Conservation (phyloP, 2,329 filamentous ascomycete species). For the Cryphonectria carpinicola region DNA sequence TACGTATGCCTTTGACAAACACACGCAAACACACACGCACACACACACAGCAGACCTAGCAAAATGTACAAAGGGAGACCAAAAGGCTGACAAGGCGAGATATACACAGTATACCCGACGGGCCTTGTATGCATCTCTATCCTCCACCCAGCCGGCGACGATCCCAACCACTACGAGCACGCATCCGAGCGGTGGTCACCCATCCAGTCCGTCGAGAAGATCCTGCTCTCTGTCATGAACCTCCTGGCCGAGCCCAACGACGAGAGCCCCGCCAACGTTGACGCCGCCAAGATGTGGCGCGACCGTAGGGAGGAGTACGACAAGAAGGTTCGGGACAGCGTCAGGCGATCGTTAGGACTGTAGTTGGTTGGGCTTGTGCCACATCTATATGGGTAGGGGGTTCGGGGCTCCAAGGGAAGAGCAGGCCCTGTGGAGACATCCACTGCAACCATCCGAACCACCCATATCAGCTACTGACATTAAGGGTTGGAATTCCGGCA, state of each 20-base stretch:
- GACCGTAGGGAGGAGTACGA: conserved; percentile 85
- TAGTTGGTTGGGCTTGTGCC: conserved; percentile 41
- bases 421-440: background rate
- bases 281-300: conserved; percentile 95
- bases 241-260: conserved; percentile 98
- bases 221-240: conserved; percentile 94
- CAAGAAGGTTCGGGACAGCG: conserved; percentile 79
- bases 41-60: background rate
- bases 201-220: conserved; percentile 97
- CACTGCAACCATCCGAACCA: background rate
- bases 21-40: background rate
- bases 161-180: conserved; percentile 97
- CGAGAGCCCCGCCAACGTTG: conserved; percentile 93
- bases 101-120: conserved; percentile 75
- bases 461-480: background rate
- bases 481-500: background rate
- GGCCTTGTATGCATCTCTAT: conserved; percentile 98
- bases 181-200: conserved; percentile 95
- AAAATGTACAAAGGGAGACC: background rate
- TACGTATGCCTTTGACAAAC: conserved; percentile 41
- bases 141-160: conserved; percentile 92
- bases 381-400: background rate
- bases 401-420: background rate
- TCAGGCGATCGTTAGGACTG: conserved; percentile 77
- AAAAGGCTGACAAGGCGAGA: background rate